A percentile compares a stretch with the other conserved stretches of the same genome.
Evolutionary conservation across 257 asterid genomes (phyloP).

Genomic region (Nyctanthes arbortristis): DNA sequence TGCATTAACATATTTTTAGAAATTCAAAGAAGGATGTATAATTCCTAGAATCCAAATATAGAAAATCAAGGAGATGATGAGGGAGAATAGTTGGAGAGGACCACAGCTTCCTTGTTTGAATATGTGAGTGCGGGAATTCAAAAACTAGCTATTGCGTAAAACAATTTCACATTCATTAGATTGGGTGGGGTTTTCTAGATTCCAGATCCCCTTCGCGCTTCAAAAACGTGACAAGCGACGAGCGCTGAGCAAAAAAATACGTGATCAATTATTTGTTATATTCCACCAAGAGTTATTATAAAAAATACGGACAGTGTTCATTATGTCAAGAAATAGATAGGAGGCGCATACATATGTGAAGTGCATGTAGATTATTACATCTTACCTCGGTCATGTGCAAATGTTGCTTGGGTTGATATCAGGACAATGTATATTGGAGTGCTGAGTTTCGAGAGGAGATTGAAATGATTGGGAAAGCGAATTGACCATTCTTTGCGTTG

Average conservation of each 20-base stretch:
- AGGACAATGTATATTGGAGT: slow-evolving; percentile 72
- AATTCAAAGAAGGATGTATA: neutral
- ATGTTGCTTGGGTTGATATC: slow-evolving; percentile 62
- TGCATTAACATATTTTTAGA: neutral
- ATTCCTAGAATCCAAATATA: slow-evolving; percentile 28
- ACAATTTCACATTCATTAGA: too few species aligned
- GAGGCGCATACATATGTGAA: slow-evolving; percentile 46
- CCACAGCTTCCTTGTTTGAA: too few species aligned
- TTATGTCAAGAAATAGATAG: slow-evolving; percentile 55
- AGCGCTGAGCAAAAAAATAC: too few species aligned
- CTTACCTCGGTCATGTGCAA: slow-evolving; percentile 75
- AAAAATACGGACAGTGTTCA: slow-evolving; percentile 44
- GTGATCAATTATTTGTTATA: too few species aligned
- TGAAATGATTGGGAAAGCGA: slow-evolving; percentile 56
- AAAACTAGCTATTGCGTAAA: too few species aligned
- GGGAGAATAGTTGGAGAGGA: too few species aligned
- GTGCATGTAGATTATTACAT: slow-evolving; percentile 84
- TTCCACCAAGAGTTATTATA: slow-evolving; percentile 49
- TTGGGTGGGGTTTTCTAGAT: too few species aligned
- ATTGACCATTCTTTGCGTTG: slow-evolving; percentile 40
- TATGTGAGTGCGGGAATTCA: too few species aligned
- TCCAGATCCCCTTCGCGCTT: too few species aligned
- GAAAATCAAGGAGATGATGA: too few species aligned
- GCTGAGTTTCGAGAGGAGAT: slow-evolving; percentile 63
- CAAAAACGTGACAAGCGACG: too few species aligned